Base-by-base conservation (phyloP, 1,139 yeast species). In the Suhomyces chickasaworum region DNA sequence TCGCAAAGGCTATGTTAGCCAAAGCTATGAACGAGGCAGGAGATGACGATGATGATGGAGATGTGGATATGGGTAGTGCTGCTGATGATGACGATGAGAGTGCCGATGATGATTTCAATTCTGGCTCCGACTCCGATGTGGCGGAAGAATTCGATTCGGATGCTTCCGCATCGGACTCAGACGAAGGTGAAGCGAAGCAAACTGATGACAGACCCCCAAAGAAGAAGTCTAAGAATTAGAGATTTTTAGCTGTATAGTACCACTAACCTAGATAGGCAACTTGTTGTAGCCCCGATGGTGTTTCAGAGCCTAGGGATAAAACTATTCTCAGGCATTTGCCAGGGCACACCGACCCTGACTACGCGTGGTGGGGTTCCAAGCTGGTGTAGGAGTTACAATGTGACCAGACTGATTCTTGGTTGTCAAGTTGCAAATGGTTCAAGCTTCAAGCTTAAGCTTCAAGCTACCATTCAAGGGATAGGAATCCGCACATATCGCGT, bases 141-240 rank as follows among this genome's bases (percentile, higher is more conserved):
- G 96, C 95, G 3, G 97, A 89, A 66, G 97, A 89, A 64, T 89
- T 77, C 57, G 95, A 89, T 61, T 86, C 93, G 7, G 89, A 87
- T 54, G 93, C 76, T 1, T 56, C 76, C 4, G 71, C 60, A 18
- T 66, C 79, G 15, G 76, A 67, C 23, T 61, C 69, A 8, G 68
- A 62, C 31, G 69, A 54, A 31, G 66, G 65, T 23, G 73, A 71
- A 36, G 77, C 61, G 45, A 77, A 68, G 39, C 75, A 69, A 13
- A 76, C 61, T 2, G 80, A 71, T 46, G 68, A 63, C 37, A 58
- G 64, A 44, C 84, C 77, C 18, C 74, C 77, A 27, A 65, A 64
- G 53, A 78, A 78, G 62, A 80, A 78, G 62, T 54, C 66, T 7
- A 77, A 76, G 63, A 71, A 58, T 33, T 56, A 52, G 39, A 31